A percentile compares a stretch with the other conserved stretches of the same genome.
Conservation (phyloP, 1,284 basidiomycete genomes). For the Clitocybe nebularis region DNA sequence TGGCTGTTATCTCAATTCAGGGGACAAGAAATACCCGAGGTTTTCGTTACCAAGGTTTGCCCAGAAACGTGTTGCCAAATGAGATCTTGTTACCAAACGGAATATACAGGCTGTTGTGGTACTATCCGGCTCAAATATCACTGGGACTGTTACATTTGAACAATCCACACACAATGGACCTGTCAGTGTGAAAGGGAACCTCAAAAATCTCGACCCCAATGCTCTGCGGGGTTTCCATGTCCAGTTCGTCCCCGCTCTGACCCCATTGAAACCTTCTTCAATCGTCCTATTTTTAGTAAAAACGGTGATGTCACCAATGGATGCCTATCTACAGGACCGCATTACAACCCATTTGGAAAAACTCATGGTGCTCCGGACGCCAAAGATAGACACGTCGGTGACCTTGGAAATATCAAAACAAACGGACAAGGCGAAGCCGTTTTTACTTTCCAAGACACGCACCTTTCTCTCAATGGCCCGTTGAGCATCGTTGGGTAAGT, state of each 20-base stretch:
- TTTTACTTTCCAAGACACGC: constrained; percentile 55
- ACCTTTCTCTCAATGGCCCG: constrained; percentile 68
- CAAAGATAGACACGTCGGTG: constrained; percentile 66
- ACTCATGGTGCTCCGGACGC: constrained; percentile 65
- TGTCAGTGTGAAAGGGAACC: constrained; percentile 60
- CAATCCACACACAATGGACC: constrained; percentile 50
- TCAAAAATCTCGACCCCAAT: constrained; percentile 57
- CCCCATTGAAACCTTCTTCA: not conserved
- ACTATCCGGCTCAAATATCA: constrained; percentile 57
- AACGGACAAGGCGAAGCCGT: constrained; percentile 56
- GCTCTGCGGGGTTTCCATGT: constrained; percentile 73
- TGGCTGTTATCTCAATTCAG: constrained; percentile 4
- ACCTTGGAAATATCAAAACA: constrained; percentile 72
- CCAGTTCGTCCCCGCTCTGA: constrained; percentile 49
- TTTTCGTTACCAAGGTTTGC: constrained; percentile 2
- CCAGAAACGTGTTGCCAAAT: not conserved
- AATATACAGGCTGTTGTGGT: constrained; percentile 58
- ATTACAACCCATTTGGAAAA: constrained; percentile 71
- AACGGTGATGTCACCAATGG: constrained; percentile 66
- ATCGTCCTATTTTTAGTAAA: constrained; percentile 38
- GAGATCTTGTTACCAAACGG: not conserved
- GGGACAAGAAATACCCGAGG: constrained; percentile 1
- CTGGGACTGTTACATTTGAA: constrained; percentile 63
- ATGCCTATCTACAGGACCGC: constrained; percentile 68
- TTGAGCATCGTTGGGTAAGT: constrained; percentile 67